Evolutionary conservation across 495 filamentous ascomycete genomes (phyloP), one percentile per base, ranked within the genome.

Genomic region (Acidomyces sp.): DNA sequence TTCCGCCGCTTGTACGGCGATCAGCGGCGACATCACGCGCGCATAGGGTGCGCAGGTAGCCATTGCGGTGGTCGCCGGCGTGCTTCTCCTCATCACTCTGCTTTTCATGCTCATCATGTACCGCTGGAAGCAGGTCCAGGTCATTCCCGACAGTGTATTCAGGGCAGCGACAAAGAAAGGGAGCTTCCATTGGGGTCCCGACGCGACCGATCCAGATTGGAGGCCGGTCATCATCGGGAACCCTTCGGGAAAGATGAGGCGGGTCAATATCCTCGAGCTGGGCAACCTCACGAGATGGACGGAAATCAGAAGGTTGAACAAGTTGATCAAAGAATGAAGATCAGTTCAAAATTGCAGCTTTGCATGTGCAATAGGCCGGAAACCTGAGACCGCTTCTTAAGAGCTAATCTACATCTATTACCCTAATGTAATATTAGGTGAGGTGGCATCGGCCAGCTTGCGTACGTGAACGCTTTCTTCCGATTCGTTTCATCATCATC

Each of bases 301-400:
- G 29, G 78, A 83, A 60, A 80, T 83, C 52, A 63, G 78, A 46
- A 68, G 66, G 54, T 70, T 72, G 59, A 83, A 83, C 51, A 61
- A 61, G 35, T 55, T 83, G 44, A 18, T 43, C 1, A 13, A 18
- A 23, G 22, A 39, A 17, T 49, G 40, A 49, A 28, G n/a, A 2
- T 6, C 21, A 24, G n/a, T n/a, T n/a, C n/a, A n/a, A n/a, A n/a
- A n/a, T n/a, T n/a, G n/a, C n/a, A n/a, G n/a, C n/a, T n/a, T n/a
- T 11, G 35, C 9, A 22, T 6, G 20, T 38, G 16, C n/a, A n/a
- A n/a, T n/a, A n/a, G n/a, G n/a, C n/a, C n/a, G n/a, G n/a, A n/a
- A n/a, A n/a, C n/a, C n/a, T n/a, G n/a, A n/a, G n/a, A n/a, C n/a
- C n/a, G n/a, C n/a, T n/a, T n/a, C n/a, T n/a, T n/a, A n/a, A n/a